Base-by-base conservation (phyloP, 345 rosid species). In the Jatropha curcas region DNA sequence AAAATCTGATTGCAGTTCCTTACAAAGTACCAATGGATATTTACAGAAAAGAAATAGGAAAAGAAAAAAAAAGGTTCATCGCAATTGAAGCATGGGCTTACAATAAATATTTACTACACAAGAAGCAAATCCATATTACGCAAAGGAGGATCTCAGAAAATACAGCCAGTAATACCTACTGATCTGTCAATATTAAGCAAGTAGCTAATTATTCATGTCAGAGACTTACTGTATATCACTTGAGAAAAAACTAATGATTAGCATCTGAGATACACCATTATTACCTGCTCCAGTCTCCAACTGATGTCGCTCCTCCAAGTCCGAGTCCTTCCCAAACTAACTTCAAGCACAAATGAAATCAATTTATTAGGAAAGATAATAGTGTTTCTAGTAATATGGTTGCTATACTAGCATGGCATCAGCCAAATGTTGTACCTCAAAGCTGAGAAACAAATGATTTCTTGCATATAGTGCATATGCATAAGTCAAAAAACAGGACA, bases 271-370 rank as follows among this genome's bases (percentile, higher is more conserved):
- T 30, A 50, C 35, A 65, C 31, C 9, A 59, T 17, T 20, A 37
- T 72, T 86, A 91, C 98, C 97, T 89, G 89, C 84, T 81, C 98
- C 98, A 94, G 68, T 72, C 83, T 76, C 98, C 98, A 3, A 87
- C 73, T 8, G 89, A 82, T 71, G 81, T 80, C 39, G 82, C 83
- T 39, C 92, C 97, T 87, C 95, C 97, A 71, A 94, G 82, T 48
- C 98, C 98, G 71, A 94, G 93, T 79, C 98, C 98, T 85, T 88
- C 87, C 97, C 95, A 94, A 43, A 89, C 82, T 72, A 94, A 85
- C 98, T 94, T 76, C 79, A 82, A 59, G 62, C 66, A 76, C 53
- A 82, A 73, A 69, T n/a, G 60, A 27, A 60, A 46, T 7, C 31
- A 65, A 77, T 55, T 72, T 52, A 35, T 73, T 57, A 77, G 52